phyloP scores from a whole-genome alignment of 1,139 yeast species.

The Candida tetrigidarum region DNA sequence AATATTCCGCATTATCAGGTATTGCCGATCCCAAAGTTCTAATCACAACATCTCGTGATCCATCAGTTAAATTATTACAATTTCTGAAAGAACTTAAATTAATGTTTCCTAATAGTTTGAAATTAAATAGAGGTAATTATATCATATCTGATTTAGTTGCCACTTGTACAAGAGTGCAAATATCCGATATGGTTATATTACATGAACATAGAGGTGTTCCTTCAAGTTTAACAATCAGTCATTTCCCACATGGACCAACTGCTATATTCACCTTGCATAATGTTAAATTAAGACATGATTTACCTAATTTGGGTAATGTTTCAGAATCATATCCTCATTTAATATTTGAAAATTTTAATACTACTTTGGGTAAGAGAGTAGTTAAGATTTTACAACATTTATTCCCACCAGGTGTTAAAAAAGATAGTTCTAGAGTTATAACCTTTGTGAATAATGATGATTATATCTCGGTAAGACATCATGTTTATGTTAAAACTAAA shows the following conservation, averaged over 20 bases:
- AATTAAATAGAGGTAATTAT: conserved; percentile 92
- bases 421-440: conserved; percentile 79
- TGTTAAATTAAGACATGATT: conserved; percentile 92
- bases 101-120: conserved; percentile 85
- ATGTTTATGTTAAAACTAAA: conserved; percentile 85
- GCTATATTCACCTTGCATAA: conserved; percentile 94
- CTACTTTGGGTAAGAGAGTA: conserved; percentile 83
- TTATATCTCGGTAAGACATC: conserved; percentile 92
- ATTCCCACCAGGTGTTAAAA: conserved; percentile 97
- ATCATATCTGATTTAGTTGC: conserved; percentile 83
- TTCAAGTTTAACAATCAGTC: conserved; percentile 88
- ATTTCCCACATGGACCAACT: conserved; percentile 98
- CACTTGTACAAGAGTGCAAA: conserved; percentile 70
- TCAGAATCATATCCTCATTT: conserved; percentile 94
- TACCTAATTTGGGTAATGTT: conserved; percentile 82
- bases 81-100: conserved; percentile 92
- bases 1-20: conserved; percentile 86
- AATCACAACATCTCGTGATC: conserved; percentile 93
- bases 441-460: conserved; percentile 92
- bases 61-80: conserved; percentile 81
- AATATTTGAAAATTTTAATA: conserved; percentile 88
- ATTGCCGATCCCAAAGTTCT: conserved; percentile 90
- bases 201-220: conserved; percentile 99
- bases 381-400: conserved; percentile 81
- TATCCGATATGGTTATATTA: conserved; percentile 81